Percentiles rank a stretch among this genome's conserved stretches.
These are phyloP conservation scores for Ceratobasidium sp. DNA, from an alignment of 1,284 basidiomycete species.

Conservation along the genomic window DNA sequence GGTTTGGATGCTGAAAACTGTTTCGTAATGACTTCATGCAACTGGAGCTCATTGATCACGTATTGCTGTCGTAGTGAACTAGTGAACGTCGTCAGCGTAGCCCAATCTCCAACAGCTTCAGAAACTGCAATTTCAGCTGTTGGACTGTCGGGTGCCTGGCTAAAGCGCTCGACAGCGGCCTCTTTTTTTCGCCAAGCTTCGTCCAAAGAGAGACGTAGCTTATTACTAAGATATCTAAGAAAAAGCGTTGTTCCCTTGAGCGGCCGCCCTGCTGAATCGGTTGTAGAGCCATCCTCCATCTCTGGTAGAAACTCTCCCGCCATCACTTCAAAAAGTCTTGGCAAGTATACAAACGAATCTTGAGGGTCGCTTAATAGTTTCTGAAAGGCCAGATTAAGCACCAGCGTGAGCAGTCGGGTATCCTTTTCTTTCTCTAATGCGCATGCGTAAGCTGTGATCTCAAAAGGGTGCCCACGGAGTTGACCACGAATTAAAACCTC, in stretches of 20 bases:
- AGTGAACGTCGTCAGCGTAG: not conserved
- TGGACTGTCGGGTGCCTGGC: not conserved
- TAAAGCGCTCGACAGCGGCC: no score
- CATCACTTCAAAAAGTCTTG: not conserved
- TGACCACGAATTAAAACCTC: not conserved
- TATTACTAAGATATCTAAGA: not conserved
- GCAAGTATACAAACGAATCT: not conserved
- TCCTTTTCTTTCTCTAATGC: constrained; percentile 10
- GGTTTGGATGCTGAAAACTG: constrained; percentile 3
- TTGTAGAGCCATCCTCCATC: not conserved
- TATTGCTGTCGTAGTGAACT: not conserved
- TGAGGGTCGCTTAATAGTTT: not conserved
- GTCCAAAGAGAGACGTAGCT: not conserved
- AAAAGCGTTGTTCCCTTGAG: not conserved
- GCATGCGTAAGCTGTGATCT: constrained; percentile 6
- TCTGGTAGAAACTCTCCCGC: not conserved
- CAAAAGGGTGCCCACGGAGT: not conserved
- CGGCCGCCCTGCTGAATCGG: not conserved
- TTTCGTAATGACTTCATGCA: not conserved
- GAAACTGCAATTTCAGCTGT: not conserved
- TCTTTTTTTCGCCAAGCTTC: not conserved
- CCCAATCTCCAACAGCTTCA: not conserved
- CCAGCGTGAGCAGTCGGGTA: not conserved
- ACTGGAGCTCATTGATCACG: not conserved
- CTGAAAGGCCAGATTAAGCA: constrained; percentile 6